A percentile compares a stretch with the other conserved stretches of the same genome.
These are phyloP conservation scores for Pogostemon cablin DNA, from an alignment of 257 asterid genomes.

Conservation along the genomic window DNA sequence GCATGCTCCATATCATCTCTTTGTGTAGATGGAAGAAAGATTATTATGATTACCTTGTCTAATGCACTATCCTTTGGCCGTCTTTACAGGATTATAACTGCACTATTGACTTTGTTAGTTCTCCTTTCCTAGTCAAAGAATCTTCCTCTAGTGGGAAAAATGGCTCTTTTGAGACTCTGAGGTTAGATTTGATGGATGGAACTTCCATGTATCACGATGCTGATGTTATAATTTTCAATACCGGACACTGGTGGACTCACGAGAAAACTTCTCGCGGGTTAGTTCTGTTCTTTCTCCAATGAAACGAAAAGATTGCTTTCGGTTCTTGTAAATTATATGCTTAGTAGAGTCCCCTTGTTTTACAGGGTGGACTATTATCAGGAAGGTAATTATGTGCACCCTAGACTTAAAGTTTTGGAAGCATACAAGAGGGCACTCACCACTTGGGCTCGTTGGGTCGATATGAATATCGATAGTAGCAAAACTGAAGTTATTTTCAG, in stretches of 20 bases:
- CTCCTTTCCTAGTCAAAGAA: slow-evolving; percentile 86
- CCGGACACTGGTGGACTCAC: slow-evolving; percentile 99
- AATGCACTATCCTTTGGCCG: slow-evolving; percentile 25
- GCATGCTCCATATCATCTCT: slow-evolving; percentile 42
- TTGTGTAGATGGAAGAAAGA: neutral
- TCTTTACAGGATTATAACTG: slow-evolving; percentile 81
- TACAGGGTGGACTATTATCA: slow-evolving; percentile 89
- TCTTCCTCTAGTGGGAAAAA: slow-evolving; percentile 56
- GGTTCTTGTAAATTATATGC: neutral
- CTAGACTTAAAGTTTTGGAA: slow-evolving; percentile 77
- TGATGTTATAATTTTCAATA: slow-evolving; percentile 79
- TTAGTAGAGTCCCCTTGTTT: neutral
- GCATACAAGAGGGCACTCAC: slow-evolving; percentile 81
- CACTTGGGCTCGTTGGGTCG: slow-evolving; percentile 93
- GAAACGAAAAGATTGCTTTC: neutral
- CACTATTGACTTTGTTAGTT: slow-evolving; percentile 79
- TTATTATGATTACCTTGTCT: neutral
- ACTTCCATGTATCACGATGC: slow-evolving; percentile 91
- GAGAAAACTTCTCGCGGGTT: slow-evolving; percentile 95
- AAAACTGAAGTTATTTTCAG: slow-evolving; percentile 72
- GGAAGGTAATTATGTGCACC: slow-evolving; percentile 77
- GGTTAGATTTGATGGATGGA: slow-evolving; percentile 83
- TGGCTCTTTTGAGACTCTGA: slow-evolving; percentile 73
- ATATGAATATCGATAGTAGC: slow-evolving; percentile 54
- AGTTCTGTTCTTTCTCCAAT: slow-evolving; percentile 28